These are phyloP conservation scores for Castanea sativa DNA, from an alignment of 306 rosid genomes.

Conservation along the genomic window DNA sequence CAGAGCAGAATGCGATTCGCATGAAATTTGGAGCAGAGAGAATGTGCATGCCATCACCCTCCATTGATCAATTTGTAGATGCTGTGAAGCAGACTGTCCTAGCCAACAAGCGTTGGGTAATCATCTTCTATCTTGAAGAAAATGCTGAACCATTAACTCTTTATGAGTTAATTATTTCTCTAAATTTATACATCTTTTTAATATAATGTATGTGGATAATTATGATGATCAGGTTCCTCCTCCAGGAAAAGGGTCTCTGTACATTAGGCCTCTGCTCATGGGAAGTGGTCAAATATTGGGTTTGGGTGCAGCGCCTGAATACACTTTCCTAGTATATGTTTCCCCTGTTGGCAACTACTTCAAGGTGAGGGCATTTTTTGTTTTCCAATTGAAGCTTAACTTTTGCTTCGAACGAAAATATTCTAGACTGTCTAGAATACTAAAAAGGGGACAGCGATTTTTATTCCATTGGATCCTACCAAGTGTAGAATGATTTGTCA, in stretches of 20 bases:
- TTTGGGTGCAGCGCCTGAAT: constrained; percentile 75
- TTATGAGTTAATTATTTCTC: not conserved
- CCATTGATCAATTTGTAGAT: constrained; percentile 61
- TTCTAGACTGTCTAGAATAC: no score
- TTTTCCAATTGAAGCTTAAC: not conserved
- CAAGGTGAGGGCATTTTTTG: constrained; percentile 39
- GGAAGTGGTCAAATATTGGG: constrained; percentile 88
- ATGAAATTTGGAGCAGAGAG: constrained; percentile 76
- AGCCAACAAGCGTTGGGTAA: constrained; percentile 91
- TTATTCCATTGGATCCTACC: not conserved
- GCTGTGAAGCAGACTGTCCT: constrained; percentile 67
- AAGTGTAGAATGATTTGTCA: not conserved
- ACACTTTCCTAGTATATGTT: constrained; percentile 69
- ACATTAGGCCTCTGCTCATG: constrained; percentile 77
- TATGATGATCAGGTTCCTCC: constrained; percentile 74
- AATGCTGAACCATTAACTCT: not conserved
- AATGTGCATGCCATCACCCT: constrained; percentile 86
- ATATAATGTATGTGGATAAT: not conserved
- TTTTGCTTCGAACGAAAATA: no score
- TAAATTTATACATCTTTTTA: not conserved
- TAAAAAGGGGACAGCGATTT: not conserved
- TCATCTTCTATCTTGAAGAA: not conserved
- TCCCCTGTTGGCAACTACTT: constrained; percentile 94
- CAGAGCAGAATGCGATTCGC: constrained; percentile 68
- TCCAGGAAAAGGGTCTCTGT: constrained; percentile 71